Evolutionary conservation across 2,329 filamentous ascomycete species (phyloP).

Genomic region (Cladosporium velox): DNA sequence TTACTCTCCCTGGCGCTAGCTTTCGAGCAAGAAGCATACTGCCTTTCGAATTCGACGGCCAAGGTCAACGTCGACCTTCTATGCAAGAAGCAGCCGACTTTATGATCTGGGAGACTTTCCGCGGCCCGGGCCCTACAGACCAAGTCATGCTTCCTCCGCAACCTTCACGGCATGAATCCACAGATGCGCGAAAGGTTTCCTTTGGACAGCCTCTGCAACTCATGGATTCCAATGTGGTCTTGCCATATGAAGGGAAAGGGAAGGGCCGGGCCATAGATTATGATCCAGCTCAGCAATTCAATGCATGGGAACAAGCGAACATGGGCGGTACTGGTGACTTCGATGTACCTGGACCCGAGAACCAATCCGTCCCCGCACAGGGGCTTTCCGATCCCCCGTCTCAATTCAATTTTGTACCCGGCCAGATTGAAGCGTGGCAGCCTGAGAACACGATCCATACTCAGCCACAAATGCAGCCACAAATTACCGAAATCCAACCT

Average conservation of each 20-base stretch:
- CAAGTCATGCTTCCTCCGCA: constrained; percentile 17
- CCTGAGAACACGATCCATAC: background rate
- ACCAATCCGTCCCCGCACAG: background rate
- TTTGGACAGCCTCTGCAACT: constrained; percentile 11
- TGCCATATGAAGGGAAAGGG: constrained; percentile 12
- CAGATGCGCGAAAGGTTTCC: background rate
- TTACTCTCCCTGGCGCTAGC: background rate
- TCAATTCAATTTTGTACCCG: background rate
- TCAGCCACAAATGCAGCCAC: background rate
- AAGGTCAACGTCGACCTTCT: constrained; percentile 10
- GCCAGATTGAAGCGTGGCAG: background rate
- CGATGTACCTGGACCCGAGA: background rate
- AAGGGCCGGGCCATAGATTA: constrained; percentile 17
- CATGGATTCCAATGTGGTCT: constrained; percentile 5
- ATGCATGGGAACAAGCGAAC: background rate
- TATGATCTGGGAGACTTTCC: constrained; percentile 19
- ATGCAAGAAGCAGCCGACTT: constrained; percentile 20
- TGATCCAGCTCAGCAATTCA: constrained; percentile 3
- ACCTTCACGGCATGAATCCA: background rate
- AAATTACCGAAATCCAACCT: background rate
- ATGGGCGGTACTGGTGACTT: background rate
- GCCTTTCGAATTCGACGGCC: background rate
- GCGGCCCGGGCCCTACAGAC: constrained; percentile 4
- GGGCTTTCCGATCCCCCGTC: background rate
- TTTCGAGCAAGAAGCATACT: background rate